Evolutionary conservation across 1,284 basidiomycete genomes (phyloP).

Genomic region (Gymnopus androsaceus): DNA sequence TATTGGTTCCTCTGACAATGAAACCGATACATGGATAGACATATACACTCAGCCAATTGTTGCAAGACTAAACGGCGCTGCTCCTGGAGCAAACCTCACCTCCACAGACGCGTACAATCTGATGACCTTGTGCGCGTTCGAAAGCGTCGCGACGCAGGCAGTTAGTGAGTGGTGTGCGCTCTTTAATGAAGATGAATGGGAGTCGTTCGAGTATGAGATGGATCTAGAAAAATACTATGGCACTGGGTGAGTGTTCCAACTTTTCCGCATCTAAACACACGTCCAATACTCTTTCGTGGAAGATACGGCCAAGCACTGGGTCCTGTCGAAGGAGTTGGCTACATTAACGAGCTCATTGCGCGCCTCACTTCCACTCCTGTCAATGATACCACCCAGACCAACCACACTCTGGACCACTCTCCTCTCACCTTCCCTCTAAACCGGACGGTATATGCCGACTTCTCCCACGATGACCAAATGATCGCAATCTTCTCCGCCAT

Average conservation of each 20-base stretch:
- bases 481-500: slow-evolving; percentile 75
- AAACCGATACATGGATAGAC: slow-evolving; percentile 54
- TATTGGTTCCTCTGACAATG: slow-evolving; percentile 45
- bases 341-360: slow-evolving; percentile 81
- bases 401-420: slow-evolving; percentile 70
- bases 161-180: slow-evolving; percentile 73
- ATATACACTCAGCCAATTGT: slow-evolving; percentile 60
- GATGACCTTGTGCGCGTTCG: slow-evolving; percentile 79
- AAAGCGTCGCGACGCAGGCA: slow-evolving; percentile 55
- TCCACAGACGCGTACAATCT: slow-evolving; percentile 60
- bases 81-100: slow-evolving; percentile 64
- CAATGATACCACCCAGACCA: slow-evolving; percentile 73
- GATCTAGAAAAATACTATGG: slow-evolving; percentile 81
- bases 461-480: slow-evolving; percentile 63
- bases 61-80: slow-evolving; percentile 57
- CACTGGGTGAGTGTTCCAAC: slow-evolving; percentile 53
- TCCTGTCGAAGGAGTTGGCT: slow-evolving; percentile 78
- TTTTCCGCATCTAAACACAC: slow-evolving; percentile 1
- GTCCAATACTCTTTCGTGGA: not conserved
- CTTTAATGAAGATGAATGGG: slow-evolving; percentile 62
- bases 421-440: slow-evolving; percentile 74
- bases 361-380: slow-evolving; percentile 68
- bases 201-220: slow-evolving; percentile 65
- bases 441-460: slow-evolving; percentile 70
- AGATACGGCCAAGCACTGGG: slow-evolving; percentile 71